Base-by-base conservation (phyloP, 164 flowering plant species). In the Stephania cephalantha region DNA sequence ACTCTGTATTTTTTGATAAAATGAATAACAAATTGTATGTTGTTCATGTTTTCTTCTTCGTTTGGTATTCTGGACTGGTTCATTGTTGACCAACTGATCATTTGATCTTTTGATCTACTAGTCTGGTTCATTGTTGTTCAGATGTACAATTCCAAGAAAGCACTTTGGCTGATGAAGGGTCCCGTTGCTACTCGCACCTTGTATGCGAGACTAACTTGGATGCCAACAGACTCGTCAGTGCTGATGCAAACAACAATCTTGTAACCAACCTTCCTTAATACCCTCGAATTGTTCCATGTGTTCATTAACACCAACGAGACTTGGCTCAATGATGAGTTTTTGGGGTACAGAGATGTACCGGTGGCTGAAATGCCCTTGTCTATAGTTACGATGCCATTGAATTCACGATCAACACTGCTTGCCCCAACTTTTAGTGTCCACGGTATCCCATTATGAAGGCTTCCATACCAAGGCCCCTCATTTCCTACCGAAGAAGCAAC, bases 361-460 rank as follows among this genome's bases (percentile, higher is more conserved):
- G n/a, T 13, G 31, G 58, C 7, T 18, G 64, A n/a, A 10, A 50
- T 22, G 15, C 73, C 73, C 22, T 74, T 70, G 29, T 77, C 77
- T 3, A 78, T 44, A 18, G 73, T 70, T 11, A 78, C 29, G 9
- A 25, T 46, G 67, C 30, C 76, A 4, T 30, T 52, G 44, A 86
- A 87, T 35, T 81, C 76, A 0, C 95, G 87, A 65, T 89, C 95
- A 6, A 90, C 4, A 1, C 88, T 86, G 8, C 90, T 85, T 0
- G 95, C 91, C 9, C 87, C 91, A 13, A 91, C 90, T 0, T 88
- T 88, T 8, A 87, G 68, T 18, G 85, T 81, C 93, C 95, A 91
- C 0, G 95, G 95, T 0, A 80, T 76, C 12, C 87, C 91, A 69
- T 89, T 88, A 76, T 83, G 88, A 4, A 90, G 50, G 0, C 85